These are phyloP conservation scores for Penicillium digitatum DNA, from an alignment of 2,329 filamentous ascomycete genomes.

Conservation along the genomic window DNA sequence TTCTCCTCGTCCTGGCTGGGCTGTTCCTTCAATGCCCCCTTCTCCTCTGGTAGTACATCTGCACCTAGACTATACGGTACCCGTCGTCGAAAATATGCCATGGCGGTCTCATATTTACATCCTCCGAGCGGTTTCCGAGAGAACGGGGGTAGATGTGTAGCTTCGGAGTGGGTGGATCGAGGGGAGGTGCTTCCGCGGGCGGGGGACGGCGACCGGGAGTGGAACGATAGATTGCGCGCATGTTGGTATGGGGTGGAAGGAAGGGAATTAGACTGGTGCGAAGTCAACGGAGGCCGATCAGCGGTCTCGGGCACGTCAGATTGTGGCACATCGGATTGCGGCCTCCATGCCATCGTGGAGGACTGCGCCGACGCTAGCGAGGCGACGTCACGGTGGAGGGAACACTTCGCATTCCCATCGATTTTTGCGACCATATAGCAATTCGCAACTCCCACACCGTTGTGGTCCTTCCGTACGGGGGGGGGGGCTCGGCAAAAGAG, in stretches of 20 bases:
- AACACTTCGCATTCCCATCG: slow-evolving; percentile 42
- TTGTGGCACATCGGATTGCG: slow-evolving; percentile 29
- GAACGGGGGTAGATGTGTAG: slow-evolving; percentile 68
- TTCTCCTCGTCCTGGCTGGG: slow-evolving; percentile 69
- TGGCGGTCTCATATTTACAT: slow-evolving; percentile 86
- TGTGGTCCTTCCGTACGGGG: slow-evolving; percentile 12
- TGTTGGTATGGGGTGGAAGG: slow-evolving; percentile 91
- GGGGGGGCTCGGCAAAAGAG: slow-evolving; percentile 10
- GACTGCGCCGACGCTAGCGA: slow-evolving; percentile 41
- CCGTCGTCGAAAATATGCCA: slow-evolving; percentile 74
- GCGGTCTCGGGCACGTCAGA: slow-evolving; percentile 35
- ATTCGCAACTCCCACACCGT: slow-evolving; percentile 30
- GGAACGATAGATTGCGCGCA: slow-evolving; percentile 74
- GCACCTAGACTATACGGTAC: slow-evolving; percentile 91
- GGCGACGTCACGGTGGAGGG: slow-evolving; percentile 41
- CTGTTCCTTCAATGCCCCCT: slow-evolving; percentile 64
- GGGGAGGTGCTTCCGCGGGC: slow-evolving; percentile 76
- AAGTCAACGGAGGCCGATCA: slow-evolving; percentile 50
- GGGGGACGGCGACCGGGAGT: slow-evolving; percentile 77
- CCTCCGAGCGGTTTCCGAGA: slow-evolving; percentile 62
- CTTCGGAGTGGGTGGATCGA: slow-evolving; percentile 84
- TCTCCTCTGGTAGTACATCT: slow-evolving; percentile 68
- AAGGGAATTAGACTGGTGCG: slow-evolving; percentile 78
- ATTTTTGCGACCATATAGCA: slow-evolving; percentile 42
- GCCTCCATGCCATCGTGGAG: slow-evolving; percentile 42